phyloP scores from a whole-genome alignment of 208 protist genomes.

The Trypanosomatidae sp. region DNA sequence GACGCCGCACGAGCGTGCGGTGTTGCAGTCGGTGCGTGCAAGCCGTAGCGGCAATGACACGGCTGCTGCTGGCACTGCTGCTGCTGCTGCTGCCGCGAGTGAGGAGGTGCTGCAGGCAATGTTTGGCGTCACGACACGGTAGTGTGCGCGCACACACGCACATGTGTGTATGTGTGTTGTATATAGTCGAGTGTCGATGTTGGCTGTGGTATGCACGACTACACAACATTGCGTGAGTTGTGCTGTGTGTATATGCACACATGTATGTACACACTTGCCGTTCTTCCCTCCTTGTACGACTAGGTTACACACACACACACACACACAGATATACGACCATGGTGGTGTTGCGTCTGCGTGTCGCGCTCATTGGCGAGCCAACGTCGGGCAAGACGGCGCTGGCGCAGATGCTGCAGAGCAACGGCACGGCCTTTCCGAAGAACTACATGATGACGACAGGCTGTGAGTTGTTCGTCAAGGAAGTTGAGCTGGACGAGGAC shows the following conservation, averaged over 20 bases:
- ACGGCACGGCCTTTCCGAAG: constrained; percentile 73
- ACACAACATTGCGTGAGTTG: no score
- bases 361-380: constrained; percentile 78
- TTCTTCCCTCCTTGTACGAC: not conserved
- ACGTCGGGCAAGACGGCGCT: constrained; percentile 86
- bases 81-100: no score
- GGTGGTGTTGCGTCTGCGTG: constrained; percentile 72
- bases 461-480: constrained; percentile 86
- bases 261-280: not conserved
- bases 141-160: no score
- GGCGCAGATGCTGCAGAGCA: constrained; percentile 87
- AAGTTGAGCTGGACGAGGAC: constrained; percentile 62
- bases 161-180: no score
- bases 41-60: not conserved
- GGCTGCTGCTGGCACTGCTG: no score
- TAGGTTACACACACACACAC: not conserved
- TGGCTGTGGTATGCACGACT: no score
- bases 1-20: constrained; percentile 67
- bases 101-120: no score
- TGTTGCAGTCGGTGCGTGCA: constrained; percentile 15
- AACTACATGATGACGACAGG: constrained; percentile 91
- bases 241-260: no score
- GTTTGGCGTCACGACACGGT: no score
- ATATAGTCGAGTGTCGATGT: no score
- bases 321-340: constrained; percentile 34